phyloP scores from a whole-genome alignment of 2,329 filamentous ascomycete species.

The Ceratocystis colombiana region DNA sequence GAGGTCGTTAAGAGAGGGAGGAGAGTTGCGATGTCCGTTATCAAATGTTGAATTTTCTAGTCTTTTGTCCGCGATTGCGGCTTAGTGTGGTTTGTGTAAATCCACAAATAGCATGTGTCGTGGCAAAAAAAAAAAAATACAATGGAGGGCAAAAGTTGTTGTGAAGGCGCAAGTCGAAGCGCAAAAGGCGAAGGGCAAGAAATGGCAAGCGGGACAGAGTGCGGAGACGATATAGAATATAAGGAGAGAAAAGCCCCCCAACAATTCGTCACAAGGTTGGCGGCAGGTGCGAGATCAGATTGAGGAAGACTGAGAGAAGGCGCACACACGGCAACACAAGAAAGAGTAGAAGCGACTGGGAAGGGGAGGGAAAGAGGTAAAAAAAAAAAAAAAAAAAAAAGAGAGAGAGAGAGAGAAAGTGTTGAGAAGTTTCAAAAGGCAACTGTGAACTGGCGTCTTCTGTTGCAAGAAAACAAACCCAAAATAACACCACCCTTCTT shows the following conservation, averaged over 20 bases:
- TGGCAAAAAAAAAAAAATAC: neutral
- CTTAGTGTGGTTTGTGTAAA: neutral
- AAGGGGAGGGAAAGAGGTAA: neutral
- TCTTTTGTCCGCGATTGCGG: neutral
- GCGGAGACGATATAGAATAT: no score
- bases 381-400: neutral
- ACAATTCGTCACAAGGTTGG: slow-evolving; percentile 5
- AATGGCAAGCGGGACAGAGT: neutral
- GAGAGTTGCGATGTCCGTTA: neutral
- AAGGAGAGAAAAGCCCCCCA: neutral
- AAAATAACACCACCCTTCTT: neutral
- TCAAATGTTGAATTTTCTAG: neutral
- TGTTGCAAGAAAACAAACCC: neutral
- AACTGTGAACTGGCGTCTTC: neutral
- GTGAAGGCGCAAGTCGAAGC: neutral
- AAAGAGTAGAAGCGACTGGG: neutral
- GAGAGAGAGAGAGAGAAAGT: neutral
- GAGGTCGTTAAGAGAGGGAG: neutral
- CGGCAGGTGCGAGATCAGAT: neutral
- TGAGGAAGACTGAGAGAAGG: neutral
- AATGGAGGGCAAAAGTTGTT: neutral
- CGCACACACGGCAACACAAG: slow-evolving; percentile 1
- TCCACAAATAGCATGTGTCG: slow-evolving; percentile 4
- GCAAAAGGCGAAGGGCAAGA: neutral
- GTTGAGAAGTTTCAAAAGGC: neutral